These are phyloP conservation scores for Penicillium frequentans DNA, from an alignment of 2,329 filamentous ascomycete genomes.

Conservation along the genomic window DNA sequence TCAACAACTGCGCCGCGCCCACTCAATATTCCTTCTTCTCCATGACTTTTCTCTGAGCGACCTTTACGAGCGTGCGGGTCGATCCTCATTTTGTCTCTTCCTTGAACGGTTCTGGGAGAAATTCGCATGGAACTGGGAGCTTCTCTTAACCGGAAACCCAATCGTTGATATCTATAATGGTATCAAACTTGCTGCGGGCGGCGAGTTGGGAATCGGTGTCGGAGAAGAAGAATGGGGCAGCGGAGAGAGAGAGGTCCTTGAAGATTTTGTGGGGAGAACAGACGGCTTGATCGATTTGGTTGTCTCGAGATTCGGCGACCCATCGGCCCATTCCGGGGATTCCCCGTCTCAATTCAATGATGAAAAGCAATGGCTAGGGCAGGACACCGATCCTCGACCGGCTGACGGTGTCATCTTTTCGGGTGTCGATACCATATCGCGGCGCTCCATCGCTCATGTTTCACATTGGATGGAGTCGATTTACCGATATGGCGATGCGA, in stretches of 20 bases:
- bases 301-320: slow-evolving; percentile 79
- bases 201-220: slow-evolving; percentile 89
- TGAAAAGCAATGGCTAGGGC: slow-evolving; percentile 69
- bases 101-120: slow-evolving; percentile 80
- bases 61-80: slow-evolving; percentile 64
- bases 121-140: slow-evolving; percentile 72
- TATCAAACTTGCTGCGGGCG: slow-evolving; percentile 83
- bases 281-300: slow-evolving; percentile 85
- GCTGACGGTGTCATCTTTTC: slow-evolving; percentile 86
- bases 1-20: slow-evolving; percentile 77
- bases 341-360: slow-evolving; percentile 19
- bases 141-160: slow-evolving; percentile 87
- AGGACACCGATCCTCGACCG: slow-evolving; percentile 64
- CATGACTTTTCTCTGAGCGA: slow-evolving; percentile 73
- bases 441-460: slow-evolving; percentile 68
- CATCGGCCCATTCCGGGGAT: slow-evolving; percentile 33
- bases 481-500: slow-evolving; percentile 77
- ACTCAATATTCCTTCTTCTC: slow-evolving; percentile 82
- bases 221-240: slow-evolving; percentile 95
- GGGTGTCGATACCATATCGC: slow-evolving; percentile 71
- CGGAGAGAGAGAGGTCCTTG: slow-evolving; percentile 87
- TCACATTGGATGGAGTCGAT: slow-evolving; percentile 87
- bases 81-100: slow-evolving; percentile 68
- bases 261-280: slow-evolving; percentile 77
- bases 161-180: slow-evolving; percentile 75